Conservation (phyloP, 1,139 yeast genomes). For the Scheffersomyces insectosa region DNA sequence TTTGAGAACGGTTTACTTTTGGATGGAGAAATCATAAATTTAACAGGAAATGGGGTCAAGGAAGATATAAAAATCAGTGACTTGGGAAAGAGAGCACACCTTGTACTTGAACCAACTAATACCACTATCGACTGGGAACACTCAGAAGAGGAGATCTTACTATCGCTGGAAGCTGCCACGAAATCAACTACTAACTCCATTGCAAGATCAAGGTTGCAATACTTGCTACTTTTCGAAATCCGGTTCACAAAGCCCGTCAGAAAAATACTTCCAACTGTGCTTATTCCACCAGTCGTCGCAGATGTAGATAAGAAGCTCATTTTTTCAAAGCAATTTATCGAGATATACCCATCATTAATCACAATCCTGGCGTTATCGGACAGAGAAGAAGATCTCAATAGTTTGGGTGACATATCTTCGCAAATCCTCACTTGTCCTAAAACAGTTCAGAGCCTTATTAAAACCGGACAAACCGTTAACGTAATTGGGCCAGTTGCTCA, state of each 20-base stretch:
- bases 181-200: background rate
- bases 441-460: conserved; percentile 45
- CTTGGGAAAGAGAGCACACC: conserved; percentile 13
- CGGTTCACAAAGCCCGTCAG: conserved; percentile 55
- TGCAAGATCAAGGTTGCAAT: conserved; percentile 50
- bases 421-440: conserved; percentile 70
- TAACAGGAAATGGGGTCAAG: conserved; percentile 19
- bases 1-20: conserved; percentile 33
- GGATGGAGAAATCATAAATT: conserved; percentile 26
- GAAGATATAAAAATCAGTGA: conserved; percentile 11
- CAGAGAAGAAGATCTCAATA: conserved; percentile 63
- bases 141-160: too few relatives aligned
- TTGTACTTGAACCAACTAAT: conserved; percentile 4
- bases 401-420: conserved; percentile 53
- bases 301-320: conserved; percentile 44
- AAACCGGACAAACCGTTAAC: conserved; percentile 35
- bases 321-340: conserved; percentile 54
- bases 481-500: conserved; percentile 50
- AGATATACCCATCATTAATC: conserved; percentile 56
- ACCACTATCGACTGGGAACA: too few relatives aligned
- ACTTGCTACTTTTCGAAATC: conserved; percentile 54
- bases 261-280: conserved; percentile 41
- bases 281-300: conserved; percentile 57
- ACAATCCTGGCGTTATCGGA: conserved; percentile 52
- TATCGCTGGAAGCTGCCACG: background rate